phyloP scores from a whole-genome alignment of 345 rosid species.

The Orychophragmus violaceus region DNA sequence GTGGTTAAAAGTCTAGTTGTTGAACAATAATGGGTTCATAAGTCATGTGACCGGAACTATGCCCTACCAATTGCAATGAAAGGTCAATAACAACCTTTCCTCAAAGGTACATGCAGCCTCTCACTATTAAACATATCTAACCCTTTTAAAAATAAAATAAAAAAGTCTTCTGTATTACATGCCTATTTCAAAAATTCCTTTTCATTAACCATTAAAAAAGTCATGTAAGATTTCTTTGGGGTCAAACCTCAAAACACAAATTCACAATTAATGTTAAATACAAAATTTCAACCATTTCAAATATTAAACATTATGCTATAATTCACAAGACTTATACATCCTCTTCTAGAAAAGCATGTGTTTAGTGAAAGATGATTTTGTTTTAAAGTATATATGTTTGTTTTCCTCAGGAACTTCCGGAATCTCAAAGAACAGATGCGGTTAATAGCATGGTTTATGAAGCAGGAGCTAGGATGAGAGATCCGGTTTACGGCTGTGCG shows the following conservation, averaged over 20 bases:
- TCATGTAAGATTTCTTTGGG: conserved; percentile 15
- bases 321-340: neutral
- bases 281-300: neutral
- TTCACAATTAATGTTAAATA: neutral
- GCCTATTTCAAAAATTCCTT: conserved; percentile 23
- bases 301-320: neutral
- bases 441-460: conserved; percentile 97
- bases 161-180: neutral
- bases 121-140: conserved; percentile 15
- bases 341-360: neutral
- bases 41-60: too few relatives aligned
- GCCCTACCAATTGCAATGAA: too few relatives aligned
- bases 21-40: conserved; percentile 33
- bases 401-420: conserved; percentile 68
- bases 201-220: conserved; percentile 20
- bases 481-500: conserved; percentile 85
- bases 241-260: conserved; percentile 13
- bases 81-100: conserved; percentile 32
- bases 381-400: neutral
- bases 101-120: conserved; percentile 23
- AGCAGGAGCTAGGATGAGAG: conserved; percentile 78
- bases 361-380: neutral
- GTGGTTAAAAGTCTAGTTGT: conserved; percentile 35
- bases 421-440: conserved; percentile 76
- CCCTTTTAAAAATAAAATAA: too few relatives aligned